phyloP scores from a whole-genome alignment of 2,329 filamentous ascomycete genomes.

The Colletotrichum musicola region DNA sequence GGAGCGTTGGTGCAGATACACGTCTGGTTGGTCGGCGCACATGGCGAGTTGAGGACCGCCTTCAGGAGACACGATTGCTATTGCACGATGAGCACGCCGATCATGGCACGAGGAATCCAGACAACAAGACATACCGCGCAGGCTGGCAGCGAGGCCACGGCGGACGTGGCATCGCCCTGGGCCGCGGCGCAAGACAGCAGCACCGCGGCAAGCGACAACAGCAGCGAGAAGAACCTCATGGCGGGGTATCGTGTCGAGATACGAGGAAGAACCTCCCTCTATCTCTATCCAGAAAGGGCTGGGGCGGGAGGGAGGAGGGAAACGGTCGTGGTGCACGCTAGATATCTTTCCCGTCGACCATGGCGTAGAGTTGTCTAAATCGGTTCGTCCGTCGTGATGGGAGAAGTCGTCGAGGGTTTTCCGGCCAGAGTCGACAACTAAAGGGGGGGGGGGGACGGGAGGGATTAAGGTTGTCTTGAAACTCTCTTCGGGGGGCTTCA shows the following conservation, averaged over 20 bases:
- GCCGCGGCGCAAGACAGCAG: constrained; percentile 29
- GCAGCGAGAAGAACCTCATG: constrained; percentile 33
- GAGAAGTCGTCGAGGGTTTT: constrained; percentile 24
- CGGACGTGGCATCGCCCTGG: constrained; percentile 26
- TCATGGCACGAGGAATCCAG: not conserved
- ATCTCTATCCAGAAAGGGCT: not conserved
- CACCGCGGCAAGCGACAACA: constrained; percentile 27
- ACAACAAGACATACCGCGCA: constrained; percentile 48
- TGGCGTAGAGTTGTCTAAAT: constrained; percentile 23
- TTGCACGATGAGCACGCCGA: not conserved
- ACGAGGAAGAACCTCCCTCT: constrained; percentile 18
- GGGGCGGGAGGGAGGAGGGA: not conserved
- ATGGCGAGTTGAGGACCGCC: constrained; percentile 44
- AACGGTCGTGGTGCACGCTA: constrained; percentile 18
- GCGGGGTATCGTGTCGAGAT: constrained; percentile 1
- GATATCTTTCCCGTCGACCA: constrained; percentile 32
- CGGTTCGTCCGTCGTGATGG: constrained; percentile 22
- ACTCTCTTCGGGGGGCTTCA: constrained; percentile 11
- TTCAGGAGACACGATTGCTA: constrained; percentile 46
- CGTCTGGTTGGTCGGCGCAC: constrained; percentile 43
- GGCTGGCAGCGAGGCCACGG: constrained; percentile 43
- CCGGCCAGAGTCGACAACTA: not conserved
- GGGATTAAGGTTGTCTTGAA: constrained; percentile 37
- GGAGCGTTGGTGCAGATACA: constrained; percentile 49
- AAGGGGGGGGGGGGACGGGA: constrained; percentile 2